These are phyloP conservation scores for Begonia peltatifolia DNA, from an alignment of 306 rosid genomes.

Conservation along the genomic window DNA sequence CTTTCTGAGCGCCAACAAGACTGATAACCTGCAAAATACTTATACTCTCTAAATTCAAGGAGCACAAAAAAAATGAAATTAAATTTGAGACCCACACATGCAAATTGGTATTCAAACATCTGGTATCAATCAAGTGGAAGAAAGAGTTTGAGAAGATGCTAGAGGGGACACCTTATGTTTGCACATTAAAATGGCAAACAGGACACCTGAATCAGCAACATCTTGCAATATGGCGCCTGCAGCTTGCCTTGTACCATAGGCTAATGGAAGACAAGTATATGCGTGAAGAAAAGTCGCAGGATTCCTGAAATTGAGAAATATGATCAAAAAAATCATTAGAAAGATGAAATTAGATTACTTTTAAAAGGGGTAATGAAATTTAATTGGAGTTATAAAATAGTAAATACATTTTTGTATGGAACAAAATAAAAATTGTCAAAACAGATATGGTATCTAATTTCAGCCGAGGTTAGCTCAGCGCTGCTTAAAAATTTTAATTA, in stretches of 20 bases:
- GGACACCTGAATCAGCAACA: constrained; percentile 82
- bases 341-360: background rate
- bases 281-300: constrained; percentile 97
- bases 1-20: constrained; percentile 92
- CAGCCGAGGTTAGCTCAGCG: no score
- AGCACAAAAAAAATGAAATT: no score
- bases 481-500: no score
- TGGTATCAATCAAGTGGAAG: constrained; percentile 1
- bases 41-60: constrained; percentile 6
- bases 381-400: background rate
- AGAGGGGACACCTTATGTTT: constrained; percentile 55
- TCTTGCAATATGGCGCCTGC: constrained; percentile 91
- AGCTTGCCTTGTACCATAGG: constrained; percentile 88
- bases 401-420: no score
- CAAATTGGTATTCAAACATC: background rate
- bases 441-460: no score
- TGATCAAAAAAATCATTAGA: background rate
- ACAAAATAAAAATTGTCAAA: no score
- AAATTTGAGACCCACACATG: background rate
- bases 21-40: constrained; percentile 65
- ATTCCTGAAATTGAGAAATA: constrained; percentile 41
- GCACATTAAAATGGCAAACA: constrained; percentile 90
- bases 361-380: background rate
- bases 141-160: background rate
- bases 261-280: constrained; percentile 87